Conservation (phyloP, 345 rosid genomes). For the Dipteronia dyeriana region DNA sequence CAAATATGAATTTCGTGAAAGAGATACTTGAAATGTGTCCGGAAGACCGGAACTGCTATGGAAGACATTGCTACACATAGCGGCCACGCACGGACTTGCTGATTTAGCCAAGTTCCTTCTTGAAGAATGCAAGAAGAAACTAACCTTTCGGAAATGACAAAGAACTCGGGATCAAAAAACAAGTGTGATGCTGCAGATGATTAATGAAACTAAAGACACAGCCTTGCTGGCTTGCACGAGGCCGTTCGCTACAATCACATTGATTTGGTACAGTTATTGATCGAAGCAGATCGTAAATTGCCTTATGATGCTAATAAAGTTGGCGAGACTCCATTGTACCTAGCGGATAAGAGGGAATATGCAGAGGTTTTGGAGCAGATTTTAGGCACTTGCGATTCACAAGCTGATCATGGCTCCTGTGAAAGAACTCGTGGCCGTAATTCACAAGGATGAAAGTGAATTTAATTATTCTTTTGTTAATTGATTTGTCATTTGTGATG, state of each 20-base stretch:
- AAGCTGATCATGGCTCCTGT: slow-evolving; percentile 20
- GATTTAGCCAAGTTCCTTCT: not conserved
- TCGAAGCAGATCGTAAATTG: too few relatives aligned
- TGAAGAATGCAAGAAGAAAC: not conserved
- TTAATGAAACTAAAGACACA: slow-evolving; percentile 12
- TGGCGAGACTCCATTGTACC: slow-evolving; percentile 27
- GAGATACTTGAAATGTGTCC: not conserved
- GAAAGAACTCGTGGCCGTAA: slow-evolving; percentile 21
- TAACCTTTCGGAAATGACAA: not conserved
- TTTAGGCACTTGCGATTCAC: not conserved
- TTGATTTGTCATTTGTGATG: too few relatives aligned
- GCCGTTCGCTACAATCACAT: too few relatives aligned
- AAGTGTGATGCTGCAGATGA: slow-evolving; percentile 10
- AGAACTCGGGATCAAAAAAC: not conserved
- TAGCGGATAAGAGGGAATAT: slow-evolving; percentile 27
- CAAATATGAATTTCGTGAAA: not conserved
- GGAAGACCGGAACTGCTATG: not conserved
- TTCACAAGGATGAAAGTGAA: slow-evolving; percentile 2
- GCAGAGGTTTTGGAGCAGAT: not conserved
- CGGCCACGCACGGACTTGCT: not conserved
- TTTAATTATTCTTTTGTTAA: too few relatives aligned
- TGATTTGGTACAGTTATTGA: too few relatives aligned
- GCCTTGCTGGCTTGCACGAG: too few relatives aligned
- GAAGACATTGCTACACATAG: not conserved
- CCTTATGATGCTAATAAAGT: not conserved